phyloP scores from a whole-genome alignment of 345 rosid species.

The Corchorus olitorius region DNA sequence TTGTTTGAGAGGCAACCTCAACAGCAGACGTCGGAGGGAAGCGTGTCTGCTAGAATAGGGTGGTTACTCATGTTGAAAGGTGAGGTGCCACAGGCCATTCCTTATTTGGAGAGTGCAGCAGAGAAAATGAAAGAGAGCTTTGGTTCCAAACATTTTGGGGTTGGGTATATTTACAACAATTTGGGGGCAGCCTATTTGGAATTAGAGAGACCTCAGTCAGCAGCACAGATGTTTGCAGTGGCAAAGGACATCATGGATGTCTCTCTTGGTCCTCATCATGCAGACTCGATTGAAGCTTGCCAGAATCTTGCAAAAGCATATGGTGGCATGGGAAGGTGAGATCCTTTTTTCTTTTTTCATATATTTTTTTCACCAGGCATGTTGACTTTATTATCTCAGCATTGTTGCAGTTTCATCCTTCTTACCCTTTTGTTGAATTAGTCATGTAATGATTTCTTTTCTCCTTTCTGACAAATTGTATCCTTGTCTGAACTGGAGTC shows the following conservation, averaged over 20 bases:
- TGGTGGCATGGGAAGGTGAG: slow-evolving; percentile 78
- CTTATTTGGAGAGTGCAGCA: slow-evolving; percentile 82
- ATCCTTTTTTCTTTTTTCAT: slow-evolving; percentile 16
- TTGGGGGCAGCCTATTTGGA: slow-evolving; percentile 96
- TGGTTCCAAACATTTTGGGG: slow-evolving; percentile 91
- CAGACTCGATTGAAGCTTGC: slow-evolving; percentile 85
- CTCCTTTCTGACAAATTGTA: not conserved
- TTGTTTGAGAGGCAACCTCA: slow-evolving; percentile 85
- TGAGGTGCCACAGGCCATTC: slow-evolving; percentile 79
- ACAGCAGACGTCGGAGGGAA: slow-evolving; percentile 88
- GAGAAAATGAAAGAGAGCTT: slow-evolving; percentile 88
- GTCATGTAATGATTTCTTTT: not conserved
- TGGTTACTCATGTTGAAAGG: slow-evolving; percentile 87
- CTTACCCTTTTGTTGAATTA: slow-evolving; percentile 5
- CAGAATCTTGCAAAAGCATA: slow-evolving; percentile 94
- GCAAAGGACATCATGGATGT: slow-evolving; percentile 95
- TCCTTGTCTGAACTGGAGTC: slow-evolving; percentile 1
- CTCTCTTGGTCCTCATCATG: slow-evolving; percentile 91
- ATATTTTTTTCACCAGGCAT: not conserved
- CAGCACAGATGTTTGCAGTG: slow-evolving; percentile 93
- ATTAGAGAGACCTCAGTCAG: slow-evolving; percentile 86
- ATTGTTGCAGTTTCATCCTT: slow-evolving; percentile 14
- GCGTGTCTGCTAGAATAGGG: slow-evolving; percentile 89
- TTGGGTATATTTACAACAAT: slow-evolving; percentile 89
- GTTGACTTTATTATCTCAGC: not conserved